Conservation (phyloP, 106 monocot genomes). For the Acorus gramineus region DNA sequence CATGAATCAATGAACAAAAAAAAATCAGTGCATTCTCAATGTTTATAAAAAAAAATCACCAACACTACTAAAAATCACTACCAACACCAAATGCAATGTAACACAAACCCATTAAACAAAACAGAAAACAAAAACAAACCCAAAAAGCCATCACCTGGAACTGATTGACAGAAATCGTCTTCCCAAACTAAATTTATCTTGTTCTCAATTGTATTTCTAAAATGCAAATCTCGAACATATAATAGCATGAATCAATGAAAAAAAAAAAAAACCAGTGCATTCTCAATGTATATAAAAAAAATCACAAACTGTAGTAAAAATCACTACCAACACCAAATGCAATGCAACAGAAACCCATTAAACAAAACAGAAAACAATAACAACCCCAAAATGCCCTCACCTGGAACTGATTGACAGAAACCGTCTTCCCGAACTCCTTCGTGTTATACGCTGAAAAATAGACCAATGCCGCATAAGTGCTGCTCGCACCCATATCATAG, state of each 20-base stretch:
- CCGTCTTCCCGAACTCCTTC: conserved; percentile 90
- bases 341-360: neutral
- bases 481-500: conserved; percentile 89
- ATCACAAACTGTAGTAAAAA: neutral
- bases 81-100: neutral
- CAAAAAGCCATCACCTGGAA: conserved; percentile 51
- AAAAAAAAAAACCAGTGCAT: too few species aligned
- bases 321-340: neutral
- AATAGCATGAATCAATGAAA: too few species aligned
- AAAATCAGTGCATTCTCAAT: neutral
- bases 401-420: conserved; percentile 88
- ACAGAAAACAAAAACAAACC: neutral
- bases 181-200: too few species aligned
- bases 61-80: neutral
- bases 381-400: conserved; percentile 13
- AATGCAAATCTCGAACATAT: too few species aligned
- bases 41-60: neutral
- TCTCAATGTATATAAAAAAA: neutral
- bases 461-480: conserved; percentile 84
- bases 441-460: conserved; percentile 76
- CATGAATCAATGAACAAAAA: too few species aligned
- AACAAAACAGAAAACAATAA: neutral
- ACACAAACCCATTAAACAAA: neutral
- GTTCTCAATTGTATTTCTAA: too few species aligned
- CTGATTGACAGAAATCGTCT: conserved; percentile 76